Evolutionary conservation across 441 rosid species (phyloP).

Genomic region (Hura crepitans): DNA sequence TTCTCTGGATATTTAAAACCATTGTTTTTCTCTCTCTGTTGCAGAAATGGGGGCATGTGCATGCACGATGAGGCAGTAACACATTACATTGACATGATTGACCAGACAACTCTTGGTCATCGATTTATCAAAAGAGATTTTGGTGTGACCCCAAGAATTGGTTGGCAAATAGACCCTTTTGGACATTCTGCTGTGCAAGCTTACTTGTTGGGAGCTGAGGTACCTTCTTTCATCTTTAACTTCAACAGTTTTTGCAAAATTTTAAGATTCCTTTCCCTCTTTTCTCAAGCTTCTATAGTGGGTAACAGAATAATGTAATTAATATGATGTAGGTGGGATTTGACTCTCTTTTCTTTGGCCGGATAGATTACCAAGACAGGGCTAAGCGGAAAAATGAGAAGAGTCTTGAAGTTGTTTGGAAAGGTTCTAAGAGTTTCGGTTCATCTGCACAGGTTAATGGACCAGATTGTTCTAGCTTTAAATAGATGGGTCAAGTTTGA

Average conservation of each 20-base stretch:
- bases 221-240: constrained; percentile 28
- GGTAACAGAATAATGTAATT: constrained; percentile 21
- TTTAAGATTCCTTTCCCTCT: constrained; percentile 9
- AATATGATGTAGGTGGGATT: constrained; percentile 70
- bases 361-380: constrained; percentile 98
- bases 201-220: constrained; percentile 93
- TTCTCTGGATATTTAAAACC: background rate
- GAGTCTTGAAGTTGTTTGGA: constrained; percentile 98
- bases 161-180: constrained; percentile 99
- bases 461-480: constrained; percentile 7
- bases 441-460: constrained; percentile 73
- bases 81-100: constrained; percentile 98
- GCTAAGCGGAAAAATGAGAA: constrained; percentile 75
- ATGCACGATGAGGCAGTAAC: constrained; percentile 99
- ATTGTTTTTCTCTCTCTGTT: constrained; percentile 16
- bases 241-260: constrained; percentile 14
- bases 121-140: constrained; percentile 70
- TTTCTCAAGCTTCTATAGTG: constrained; percentile 11
- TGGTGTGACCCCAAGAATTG: constrained; percentile 90
- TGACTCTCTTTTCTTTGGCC: constrained; percentile 86
- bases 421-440: constrained; percentile 85
- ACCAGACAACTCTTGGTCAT: constrained; percentile 96
- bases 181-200: constrained; percentile 99
- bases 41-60: constrained; percentile 97
- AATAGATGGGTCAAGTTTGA: background rate